These are phyloP conservation scores for Chimonanthus praecox DNA, from an alignment of 164 flowering plant genomes.

Conservation along the genomic window DNA sequence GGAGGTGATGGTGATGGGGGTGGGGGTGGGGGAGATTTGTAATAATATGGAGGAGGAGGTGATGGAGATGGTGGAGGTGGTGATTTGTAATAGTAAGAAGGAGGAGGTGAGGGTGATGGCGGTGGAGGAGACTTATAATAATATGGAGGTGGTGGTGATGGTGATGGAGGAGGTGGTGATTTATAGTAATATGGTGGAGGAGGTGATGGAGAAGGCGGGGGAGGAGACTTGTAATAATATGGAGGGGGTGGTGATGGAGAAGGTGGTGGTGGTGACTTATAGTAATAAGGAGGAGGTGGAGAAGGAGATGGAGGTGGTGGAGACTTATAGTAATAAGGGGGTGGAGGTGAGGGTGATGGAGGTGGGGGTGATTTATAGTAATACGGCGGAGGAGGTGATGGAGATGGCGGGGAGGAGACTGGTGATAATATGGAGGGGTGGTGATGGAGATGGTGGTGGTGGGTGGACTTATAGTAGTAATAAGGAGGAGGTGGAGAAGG, in stretches of 20 bases:
- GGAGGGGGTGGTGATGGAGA: constrained; percentile 8
- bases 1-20: constrained; percentile 11
- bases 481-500: not conserved
- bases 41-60: constrained; percentile 2
- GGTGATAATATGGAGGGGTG: not conserved
- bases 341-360: not conserved
- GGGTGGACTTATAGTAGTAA: constrained; percentile 3
- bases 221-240: constrained; percentile 8
- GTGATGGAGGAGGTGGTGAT: constrained; percentile 13
- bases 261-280: constrained; percentile 8
- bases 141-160: constrained; percentile 11
- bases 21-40: constrained; percentile 10
- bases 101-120: constrained; percentile 9
- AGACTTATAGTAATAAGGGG: not conserved
- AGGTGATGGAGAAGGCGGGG: constrained; percentile 10
- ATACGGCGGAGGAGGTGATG: constrained; percentile 4
- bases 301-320: constrained; percentile 7
- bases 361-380: not conserved
- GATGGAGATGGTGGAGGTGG: constrained; percentile 11
- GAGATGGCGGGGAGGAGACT: not conserved
- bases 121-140: constrained; percentile 9
- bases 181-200: constrained; percentile 11
- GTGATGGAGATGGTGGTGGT: not conserved
- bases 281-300: constrained; percentile 1
- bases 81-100: constrained; percentile 2